These are phyloP conservation scores for Sungouiozyma ichnusensis DNA, from an alignment of 805 yeast species.

Conservation along the genomic window DNA sequence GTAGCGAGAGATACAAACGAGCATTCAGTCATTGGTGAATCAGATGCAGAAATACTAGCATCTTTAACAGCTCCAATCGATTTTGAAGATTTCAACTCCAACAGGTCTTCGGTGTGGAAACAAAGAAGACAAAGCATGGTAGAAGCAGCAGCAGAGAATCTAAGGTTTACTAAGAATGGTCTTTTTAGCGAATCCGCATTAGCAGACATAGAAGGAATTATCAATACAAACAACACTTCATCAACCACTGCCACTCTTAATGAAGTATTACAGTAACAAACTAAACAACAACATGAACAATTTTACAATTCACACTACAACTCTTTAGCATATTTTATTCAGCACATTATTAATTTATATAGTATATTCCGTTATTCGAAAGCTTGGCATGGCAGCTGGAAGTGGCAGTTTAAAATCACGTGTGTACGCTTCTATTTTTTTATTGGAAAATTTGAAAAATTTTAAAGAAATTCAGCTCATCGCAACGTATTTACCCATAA, in stretches of 20 bases:
- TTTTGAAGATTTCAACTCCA: slow-evolving; percentile 13
- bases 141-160: slow-evolving; percentile 69
- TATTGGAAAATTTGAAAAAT: slow-evolving; percentile 2
- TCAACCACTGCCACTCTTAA: slow-evolving; percentile 17
- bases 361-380: not conserved
- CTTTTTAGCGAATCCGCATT: slow-evolving; percentile 65
- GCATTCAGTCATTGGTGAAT: slow-evolving; percentile 6
- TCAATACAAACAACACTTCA: slow-evolving; percentile 12
- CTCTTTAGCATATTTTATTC: slow-evolving; percentile 1
- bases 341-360: not conserved
- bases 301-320: slow-evolving; percentile 1
- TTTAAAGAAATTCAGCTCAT: slow-evolving; percentile 5
- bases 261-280: slow-evolving; percentile 17
- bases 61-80: slow-evolving; percentile 28
- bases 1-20: slow-evolving; percentile 5
- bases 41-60: slow-evolving; percentile 26
- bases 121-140: slow-evolving; percentile 58
- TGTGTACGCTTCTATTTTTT: not conserved
- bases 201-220: slow-evolving; percentile 59
- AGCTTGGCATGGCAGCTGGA: not conserved
- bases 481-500: slow-evolving; percentile 4
- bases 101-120: slow-evolving; percentile 29
- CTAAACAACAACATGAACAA: not conserved
- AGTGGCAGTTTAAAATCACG: not conserved
- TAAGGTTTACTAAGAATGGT: slow-evolving; percentile 65